Evolutionary conservation across 2,329 filamentous ascomycete genomes (phyloP).

Genomic region (Trichoderma harzianum): DNA sequence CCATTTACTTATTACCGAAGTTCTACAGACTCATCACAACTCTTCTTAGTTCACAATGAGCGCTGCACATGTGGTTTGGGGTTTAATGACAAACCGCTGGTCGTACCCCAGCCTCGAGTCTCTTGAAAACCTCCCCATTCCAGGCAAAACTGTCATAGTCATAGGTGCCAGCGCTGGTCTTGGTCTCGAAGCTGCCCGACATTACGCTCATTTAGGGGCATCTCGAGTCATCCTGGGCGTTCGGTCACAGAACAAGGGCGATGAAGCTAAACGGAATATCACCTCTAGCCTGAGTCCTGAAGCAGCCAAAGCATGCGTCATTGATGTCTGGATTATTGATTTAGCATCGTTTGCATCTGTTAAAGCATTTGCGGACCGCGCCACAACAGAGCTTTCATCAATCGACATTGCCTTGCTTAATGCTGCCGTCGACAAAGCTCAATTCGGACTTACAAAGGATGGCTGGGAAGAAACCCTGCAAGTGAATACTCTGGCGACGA

Average conservation of each 20-base stretch:
- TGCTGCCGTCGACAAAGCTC: constrained; percentile 25
- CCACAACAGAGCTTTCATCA: not conserved
- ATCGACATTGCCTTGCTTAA: constrained; percentile 30
- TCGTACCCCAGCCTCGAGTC: not conserved
- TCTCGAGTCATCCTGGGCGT: constrained; percentile 4
- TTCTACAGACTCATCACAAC: not conserved
- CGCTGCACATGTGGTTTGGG: not conserved
- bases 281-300: not conserved
- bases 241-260: not conserved
- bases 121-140: not conserved
- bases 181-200: constrained; percentile 37
- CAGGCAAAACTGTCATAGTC: constrained; percentile 34
- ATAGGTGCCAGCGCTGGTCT: constrained; percentile 39
- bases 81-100: constrained; percentile 3
- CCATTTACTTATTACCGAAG: not conserved
- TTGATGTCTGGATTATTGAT: constrained; percentile 13
- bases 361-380: not conserved
- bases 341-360: constrained; percentile 9
- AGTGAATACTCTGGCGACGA: constrained; percentile 56
- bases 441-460: constrained; percentile 27
- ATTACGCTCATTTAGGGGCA: constrained; percentile 34
- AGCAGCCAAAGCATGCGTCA: not conserved
- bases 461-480: constrained; percentile 54
- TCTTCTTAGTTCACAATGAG: not conserved
- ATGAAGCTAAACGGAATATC: constrained; percentile 10